phyloP scores from a whole-genome alignment of 2,329 filamentous ascomycete species.

The Exophiala alcalophila region DNA sequence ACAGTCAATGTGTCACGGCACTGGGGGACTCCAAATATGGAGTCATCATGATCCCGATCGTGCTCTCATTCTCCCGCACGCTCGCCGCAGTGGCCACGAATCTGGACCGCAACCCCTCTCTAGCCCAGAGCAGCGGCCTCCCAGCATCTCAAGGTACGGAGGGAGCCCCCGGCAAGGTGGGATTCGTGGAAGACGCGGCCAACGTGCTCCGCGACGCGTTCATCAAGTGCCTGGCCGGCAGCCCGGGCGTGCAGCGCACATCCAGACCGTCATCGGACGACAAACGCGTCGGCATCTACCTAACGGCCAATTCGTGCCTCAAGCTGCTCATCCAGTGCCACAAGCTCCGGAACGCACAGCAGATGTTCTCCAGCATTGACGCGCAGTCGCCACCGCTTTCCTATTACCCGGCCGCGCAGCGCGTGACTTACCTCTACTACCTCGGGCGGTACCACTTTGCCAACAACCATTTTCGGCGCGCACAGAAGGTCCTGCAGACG shows the following conservation, averaged over 20 bases:
- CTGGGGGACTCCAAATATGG: constrained; percentile 77
- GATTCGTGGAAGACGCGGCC: constrained; percentile 80
- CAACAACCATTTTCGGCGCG: constrained; percentile 76
- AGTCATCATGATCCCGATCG: constrained; percentile 75
- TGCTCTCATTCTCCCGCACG: constrained; percentile 75
- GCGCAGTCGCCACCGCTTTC: constrained; percentile 76
- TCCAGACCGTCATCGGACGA: constrained; percentile 65
- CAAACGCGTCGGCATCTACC: constrained; percentile 83
- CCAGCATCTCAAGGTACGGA: constrained; percentile 40
- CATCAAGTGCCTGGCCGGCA: constrained; percentile 75
- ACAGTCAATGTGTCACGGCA: constrained; percentile 76
- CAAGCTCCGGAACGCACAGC: constrained; percentile 77
- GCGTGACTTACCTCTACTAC: constrained; percentile 92
- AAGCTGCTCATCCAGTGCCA: constrained; percentile 85
- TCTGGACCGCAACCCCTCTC: constrained; percentile 74
- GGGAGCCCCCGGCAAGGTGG: constrained; percentile 66
- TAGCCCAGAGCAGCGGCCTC: constrained; percentile 55
- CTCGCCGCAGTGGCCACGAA: constrained; percentile 80
- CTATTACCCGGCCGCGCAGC: constrained; percentile 79
- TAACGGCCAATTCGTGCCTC: constrained; percentile 85
- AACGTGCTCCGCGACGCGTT: constrained; percentile 90
- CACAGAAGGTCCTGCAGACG: constrained; percentile 69
- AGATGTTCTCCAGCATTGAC: constrained; percentile 85
- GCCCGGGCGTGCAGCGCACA: constrained; percentile 40
- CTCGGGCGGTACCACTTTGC: constrained; percentile 86